Conservation (phyloP, 805 yeast species). For the Cyberlindnera meyerae region DNA sequence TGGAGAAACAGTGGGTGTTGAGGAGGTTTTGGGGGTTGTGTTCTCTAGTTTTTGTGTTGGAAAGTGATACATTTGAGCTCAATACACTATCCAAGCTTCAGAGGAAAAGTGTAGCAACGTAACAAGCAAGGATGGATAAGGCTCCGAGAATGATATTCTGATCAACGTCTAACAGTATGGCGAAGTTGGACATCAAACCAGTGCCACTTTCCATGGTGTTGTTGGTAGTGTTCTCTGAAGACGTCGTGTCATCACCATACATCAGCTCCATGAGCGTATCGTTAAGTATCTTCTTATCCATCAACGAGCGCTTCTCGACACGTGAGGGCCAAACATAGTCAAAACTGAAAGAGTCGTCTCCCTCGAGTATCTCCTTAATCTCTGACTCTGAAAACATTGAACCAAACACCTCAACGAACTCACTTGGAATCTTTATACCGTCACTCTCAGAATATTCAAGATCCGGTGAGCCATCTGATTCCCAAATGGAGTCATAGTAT, state of each 20-base stretch:
- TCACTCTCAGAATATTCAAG: constrained; percentile 8
- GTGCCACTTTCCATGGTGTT: too few relatives aligned
- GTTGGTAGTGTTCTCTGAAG: too few relatives aligned
- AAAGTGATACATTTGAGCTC: constrained; percentile 51
- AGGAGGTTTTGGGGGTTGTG: constrained; percentile 86
- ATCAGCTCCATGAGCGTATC: too few relatives aligned
- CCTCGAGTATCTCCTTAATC: constrained; percentile 11
- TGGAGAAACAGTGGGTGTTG: constrained; percentile 83
- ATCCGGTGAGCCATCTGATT: constrained; percentile 12
- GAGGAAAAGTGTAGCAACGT: neutral
- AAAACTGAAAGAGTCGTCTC: constrained; percentile 14
- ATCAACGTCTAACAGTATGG: too few relatives aligned
- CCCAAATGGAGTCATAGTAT: constrained; percentile 2
- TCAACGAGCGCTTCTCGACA: neutral
- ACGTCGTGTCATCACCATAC: too few relatives aligned
- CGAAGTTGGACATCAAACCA: too few relatives aligned
- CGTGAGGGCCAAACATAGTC: constrained; percentile 9
- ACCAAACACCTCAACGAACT: constrained; percentile 12
- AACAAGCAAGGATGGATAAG: neutral
- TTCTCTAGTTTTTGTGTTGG: constrained; percentile 94
- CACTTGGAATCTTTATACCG: constrained; percentile 7
- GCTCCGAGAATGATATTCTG: neutral
- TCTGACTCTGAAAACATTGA: constrained; percentile 7
- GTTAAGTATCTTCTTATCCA: too few relatives aligned
- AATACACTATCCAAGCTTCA: too few relatives aligned